phyloP scores from a whole-genome alignment of 306 rosid genomes.

The Morella rubra region DNA sequence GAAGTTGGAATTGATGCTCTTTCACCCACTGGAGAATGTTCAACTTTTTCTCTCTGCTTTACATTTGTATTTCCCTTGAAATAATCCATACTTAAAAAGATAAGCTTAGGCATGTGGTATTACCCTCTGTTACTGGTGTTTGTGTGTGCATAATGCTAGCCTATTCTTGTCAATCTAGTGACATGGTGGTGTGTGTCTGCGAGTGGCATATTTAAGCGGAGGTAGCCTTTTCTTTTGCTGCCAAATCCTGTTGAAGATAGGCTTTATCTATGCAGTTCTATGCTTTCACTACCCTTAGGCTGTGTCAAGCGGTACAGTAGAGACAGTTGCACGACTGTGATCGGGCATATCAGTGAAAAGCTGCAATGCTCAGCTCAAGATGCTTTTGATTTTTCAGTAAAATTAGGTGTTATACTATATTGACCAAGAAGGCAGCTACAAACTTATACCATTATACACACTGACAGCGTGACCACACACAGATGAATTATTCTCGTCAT shows the following conservation, averaged over 20 bases:
- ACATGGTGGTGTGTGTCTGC: not conserved
- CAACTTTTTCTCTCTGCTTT: too few species aligned
- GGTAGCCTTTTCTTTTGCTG: too few species aligned
- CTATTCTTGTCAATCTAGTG: too few species aligned
- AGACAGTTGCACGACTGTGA: not conserved
- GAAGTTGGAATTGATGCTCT: constrained; percentile 15
- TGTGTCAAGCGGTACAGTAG: not conserved
- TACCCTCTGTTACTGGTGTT: not conserved
- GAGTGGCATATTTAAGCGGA: too few species aligned
- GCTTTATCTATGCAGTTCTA: too few species aligned
- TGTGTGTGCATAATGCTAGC: too few species aligned
- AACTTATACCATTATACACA: not conserved
- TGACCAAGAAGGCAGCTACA: not conserved
- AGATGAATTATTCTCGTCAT: not conserved
- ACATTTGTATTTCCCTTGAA: too few species aligned
- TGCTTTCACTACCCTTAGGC: too few species aligned
- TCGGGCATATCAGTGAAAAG: not conserved
- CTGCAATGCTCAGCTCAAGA: not conserved
- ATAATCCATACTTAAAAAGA: too few species aligned
- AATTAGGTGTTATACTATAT: not conserved
- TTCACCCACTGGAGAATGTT: too few species aligned
- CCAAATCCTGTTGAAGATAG: too few species aligned
- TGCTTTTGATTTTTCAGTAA: not conserved
- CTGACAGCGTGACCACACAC: not conserved
- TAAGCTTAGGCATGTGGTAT: not conserved